phyloP scores from a whole-genome alignment of 345 rosid species.

The Hypericum androsaemum region DNA sequence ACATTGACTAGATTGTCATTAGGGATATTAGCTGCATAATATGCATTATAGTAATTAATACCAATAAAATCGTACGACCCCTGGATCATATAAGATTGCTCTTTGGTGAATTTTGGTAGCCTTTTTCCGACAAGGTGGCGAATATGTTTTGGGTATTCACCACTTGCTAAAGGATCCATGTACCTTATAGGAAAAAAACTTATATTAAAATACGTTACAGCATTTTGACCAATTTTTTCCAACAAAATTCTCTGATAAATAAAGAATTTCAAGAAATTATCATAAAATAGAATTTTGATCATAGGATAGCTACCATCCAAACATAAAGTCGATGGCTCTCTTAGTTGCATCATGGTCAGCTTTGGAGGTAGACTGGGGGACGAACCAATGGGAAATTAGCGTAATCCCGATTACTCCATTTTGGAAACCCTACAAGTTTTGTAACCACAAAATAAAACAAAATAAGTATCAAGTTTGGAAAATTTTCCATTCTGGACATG shows the following conservation, averaged over 20 bases:
- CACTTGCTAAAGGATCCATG: conserved; percentile 32
- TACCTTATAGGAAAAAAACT: conserved; percentile 22
- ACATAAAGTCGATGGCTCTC: conserved; percentile 28
- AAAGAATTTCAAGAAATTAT: no score
- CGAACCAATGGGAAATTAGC: conserved; percentile 28
- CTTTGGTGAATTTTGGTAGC: conserved; percentile 27
- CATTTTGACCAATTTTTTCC: no score
- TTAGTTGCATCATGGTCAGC: conserved; percentile 23
- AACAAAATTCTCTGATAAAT: not conserved
- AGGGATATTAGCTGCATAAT: conserved; percentile 17
- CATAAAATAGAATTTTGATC: not conserved
- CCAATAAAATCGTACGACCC: conserved; percentile 44
- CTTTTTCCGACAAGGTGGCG: conserved; percentile 19
- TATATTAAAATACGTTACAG: not conserved
- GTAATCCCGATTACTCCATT: conserved; percentile 41
- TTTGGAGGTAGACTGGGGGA: conserved; percentile 24
- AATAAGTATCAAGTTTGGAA: not conserved
- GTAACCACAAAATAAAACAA: not conserved
- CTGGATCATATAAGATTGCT: conserved; percentile 23
- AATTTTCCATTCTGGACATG: no score
- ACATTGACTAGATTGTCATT: not conserved
- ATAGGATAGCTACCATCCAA: conserved; percentile 24
- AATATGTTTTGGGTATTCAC: conserved; percentile 35
- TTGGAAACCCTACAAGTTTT: conserved; percentile 23
- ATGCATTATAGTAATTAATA: conserved; percentile 34